Conservation (phyloP, 768 basidiomycete genomes). For the Amanita polypyramis region DNA sequence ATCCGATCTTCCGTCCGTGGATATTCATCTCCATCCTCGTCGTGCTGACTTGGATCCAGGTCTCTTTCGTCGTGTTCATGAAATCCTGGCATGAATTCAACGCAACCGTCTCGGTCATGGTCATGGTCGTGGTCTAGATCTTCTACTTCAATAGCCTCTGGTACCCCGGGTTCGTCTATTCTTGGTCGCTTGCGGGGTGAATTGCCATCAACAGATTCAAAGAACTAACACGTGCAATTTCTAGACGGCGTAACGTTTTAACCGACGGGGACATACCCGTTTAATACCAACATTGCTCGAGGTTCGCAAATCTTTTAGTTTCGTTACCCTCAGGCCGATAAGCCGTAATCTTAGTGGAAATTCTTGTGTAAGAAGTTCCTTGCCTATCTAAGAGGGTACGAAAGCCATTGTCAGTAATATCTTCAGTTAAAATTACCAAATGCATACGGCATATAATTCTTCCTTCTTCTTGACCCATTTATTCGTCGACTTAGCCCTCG, state of each 20-base stretch:
- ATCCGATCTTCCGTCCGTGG: slow-evolving; percentile 7
- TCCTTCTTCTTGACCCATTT: slow-evolving; percentile 72
- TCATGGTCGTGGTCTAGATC: slow-evolving; percentile 14
- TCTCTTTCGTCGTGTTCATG: slow-evolving; percentile 41
- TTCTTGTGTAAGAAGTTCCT: slow-evolving; percentile 73
- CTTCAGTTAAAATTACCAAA: neutral
- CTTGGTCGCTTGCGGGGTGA: slow-evolving; percentile 28
- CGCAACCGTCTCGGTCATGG: slow-evolving; percentile 12
- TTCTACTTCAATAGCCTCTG: slow-evolving; percentile 12
- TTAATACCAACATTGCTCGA: slow-evolving; percentile 52
- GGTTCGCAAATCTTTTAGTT: slow-evolving; percentile 71
- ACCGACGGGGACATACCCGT: slow-evolving; percentile 34
- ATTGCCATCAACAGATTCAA: slow-evolving; percentile 28
- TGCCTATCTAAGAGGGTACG: slow-evolving; percentile 46
- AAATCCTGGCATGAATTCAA: slow-evolving; percentile 41
- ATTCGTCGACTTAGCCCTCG: slow-evolving; percentile 72
- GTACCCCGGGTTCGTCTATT: slow-evolving; percentile 10
- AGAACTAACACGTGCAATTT: slow-evolving; percentile 35
- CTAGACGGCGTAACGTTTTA: neutral
- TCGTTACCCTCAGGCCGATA: slow-evolving; percentile 83
- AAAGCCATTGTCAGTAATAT: neutral
- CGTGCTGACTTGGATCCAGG: slow-evolving; percentile 13
- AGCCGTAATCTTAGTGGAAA: slow-evolving; percentile 72
- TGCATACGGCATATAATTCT: slow-evolving; percentile 62
- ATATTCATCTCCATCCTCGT: slow-evolving; percentile 14